Conservation (phyloP, 2,329 filamentous ascomycete species). For the Tolypocladium inflatum region DNA sequence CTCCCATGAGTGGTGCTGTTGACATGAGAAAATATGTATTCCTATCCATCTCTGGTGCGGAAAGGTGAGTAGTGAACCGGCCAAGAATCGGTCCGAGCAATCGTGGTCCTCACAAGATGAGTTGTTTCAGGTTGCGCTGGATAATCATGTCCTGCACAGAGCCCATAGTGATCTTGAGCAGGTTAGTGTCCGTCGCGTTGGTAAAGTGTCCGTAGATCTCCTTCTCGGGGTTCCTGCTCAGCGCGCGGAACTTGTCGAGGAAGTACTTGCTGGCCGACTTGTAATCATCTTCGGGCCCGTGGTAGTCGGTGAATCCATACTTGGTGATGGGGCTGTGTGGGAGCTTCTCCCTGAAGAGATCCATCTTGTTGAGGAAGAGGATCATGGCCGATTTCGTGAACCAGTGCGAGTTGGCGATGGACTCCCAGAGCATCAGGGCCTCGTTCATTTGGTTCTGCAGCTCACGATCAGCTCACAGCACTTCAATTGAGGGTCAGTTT, state of each 20-base stretch:
- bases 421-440: constrained; percentile 77
- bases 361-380: constrained; percentile 84
- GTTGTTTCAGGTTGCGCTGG: constrained; percentile 70
- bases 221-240: constrained; percentile 99
- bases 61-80: neutral
- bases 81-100: neutral
- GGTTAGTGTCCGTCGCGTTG: constrained; percentile 67
- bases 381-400: constrained; percentile 87
- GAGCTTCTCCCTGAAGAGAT: constrained; percentile 81
- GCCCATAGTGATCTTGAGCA: constrained; percentile 78
- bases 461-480: neutral
- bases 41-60: neutral
- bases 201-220: constrained; percentile 99
- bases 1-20: neutral
- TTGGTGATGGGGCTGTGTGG: constrained; percentile 76
- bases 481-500: neutral
- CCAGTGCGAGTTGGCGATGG: constrained; percentile 81
- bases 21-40: neutral
- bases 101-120: constrained; percentile 39
- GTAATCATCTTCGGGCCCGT: constrained; percentile 85
- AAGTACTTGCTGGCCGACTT: constrained; percentile 96
- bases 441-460: constrained; percentile 77
- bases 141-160: constrained; percentile 85
- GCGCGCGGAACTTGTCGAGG: constrained; percentile 91
- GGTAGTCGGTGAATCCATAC: constrained; percentile 75